Evolutionary conservation across 495 filamentous ascomycete genomes (phyloP).

Genomic region (Penicillium pulvis): DNA sequence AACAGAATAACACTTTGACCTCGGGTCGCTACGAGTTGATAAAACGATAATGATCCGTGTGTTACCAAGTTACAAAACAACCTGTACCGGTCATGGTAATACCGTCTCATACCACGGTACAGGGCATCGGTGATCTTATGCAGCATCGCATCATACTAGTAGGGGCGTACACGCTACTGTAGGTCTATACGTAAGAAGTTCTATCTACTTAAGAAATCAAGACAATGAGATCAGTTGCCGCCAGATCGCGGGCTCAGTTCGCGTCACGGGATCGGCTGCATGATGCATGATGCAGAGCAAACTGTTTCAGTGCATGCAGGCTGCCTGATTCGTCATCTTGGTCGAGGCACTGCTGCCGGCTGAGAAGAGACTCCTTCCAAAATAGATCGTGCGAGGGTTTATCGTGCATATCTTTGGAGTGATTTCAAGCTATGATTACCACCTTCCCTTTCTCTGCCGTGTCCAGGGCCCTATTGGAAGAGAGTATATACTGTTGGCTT

Average conservation of each 20-base stretch:
- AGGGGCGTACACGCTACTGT: background rate
- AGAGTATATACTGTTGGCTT: background rate
- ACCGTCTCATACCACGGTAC: background rate
- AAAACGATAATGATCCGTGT: too few species aligned
- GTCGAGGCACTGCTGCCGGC: background rate
- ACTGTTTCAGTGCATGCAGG: conserved; percentile 23
- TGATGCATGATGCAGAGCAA: conserved; percentile 16
- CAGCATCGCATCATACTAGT: background rate
- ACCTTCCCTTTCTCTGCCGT: background rate
- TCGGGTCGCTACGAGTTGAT: too few species aligned
- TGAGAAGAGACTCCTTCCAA: conserved; percentile 5
- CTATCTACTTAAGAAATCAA: background rate
- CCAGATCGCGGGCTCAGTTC: conserved; percentile 14
- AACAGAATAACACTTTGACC: too few species aligned
- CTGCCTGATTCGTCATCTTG: conserved; percentile 12
- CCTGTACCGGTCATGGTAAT: background rate
- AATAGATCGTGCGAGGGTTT: conserved; percentile 2
- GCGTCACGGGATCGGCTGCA: conserved; percentile 20
- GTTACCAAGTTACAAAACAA: too few species aligned
- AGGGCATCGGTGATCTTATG: background rate
- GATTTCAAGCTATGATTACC: background rate
- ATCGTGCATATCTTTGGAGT: background rate
- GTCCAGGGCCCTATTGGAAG: background rate
- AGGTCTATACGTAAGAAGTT: background rate
- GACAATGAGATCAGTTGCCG: conserved; percentile 5